Percentiles rank a stretch among this genome's conserved stretches.
phyloP scores from a whole-genome alignment of 2,329 filamentous ascomycete genomes.

The Hirsutella rhossiliensis region DNA sequence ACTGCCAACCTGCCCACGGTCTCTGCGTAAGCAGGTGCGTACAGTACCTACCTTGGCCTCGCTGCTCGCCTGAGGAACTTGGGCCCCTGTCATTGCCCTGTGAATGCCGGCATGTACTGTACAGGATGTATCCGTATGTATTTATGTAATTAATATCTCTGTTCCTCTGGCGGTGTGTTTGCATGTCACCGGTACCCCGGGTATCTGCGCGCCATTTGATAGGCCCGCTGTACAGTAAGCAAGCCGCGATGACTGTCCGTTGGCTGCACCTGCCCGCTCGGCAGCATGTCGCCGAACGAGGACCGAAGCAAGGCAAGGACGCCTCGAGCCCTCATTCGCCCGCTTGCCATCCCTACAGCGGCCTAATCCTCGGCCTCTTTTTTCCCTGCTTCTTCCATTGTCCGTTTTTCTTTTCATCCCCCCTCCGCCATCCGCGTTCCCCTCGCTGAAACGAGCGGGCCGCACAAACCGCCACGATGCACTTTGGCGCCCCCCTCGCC shows the following conservation, averaged over 20 bases:
- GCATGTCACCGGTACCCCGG: neutral
- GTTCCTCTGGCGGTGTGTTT: neutral
- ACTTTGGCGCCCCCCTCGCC: too few relatives aligned
- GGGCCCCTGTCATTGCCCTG: too few relatives aligned
- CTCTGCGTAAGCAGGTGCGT: too few relatives aligned
- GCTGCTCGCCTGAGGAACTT: too few relatives aligned
- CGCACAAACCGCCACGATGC: too few relatives aligned
- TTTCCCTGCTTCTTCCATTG: neutral
- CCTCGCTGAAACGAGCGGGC: too few relatives aligned
- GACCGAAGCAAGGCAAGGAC: neutral
- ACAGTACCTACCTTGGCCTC: too few relatives aligned
- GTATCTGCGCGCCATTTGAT: neutral
- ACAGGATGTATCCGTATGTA: too few relatives aligned
- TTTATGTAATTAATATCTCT: too few relatives aligned
- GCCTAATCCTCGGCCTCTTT: slow-evolving; percentile 5
- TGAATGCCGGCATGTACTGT: too few relatives aligned
- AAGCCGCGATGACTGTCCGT: neutral
- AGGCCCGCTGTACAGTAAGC: neutral
- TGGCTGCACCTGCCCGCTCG: neutral
- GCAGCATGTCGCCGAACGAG: slow-evolving; percentile 1
- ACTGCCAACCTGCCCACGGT: too few relatives aligned
- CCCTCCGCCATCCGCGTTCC: neutral
- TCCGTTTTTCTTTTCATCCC: neutral
- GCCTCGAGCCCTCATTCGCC: neutral
- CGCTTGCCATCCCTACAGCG: neutral